Evolutionary conservation across 345 rosid species (phyloP).

Genomic region (Pugionium dolabratum): DNA sequence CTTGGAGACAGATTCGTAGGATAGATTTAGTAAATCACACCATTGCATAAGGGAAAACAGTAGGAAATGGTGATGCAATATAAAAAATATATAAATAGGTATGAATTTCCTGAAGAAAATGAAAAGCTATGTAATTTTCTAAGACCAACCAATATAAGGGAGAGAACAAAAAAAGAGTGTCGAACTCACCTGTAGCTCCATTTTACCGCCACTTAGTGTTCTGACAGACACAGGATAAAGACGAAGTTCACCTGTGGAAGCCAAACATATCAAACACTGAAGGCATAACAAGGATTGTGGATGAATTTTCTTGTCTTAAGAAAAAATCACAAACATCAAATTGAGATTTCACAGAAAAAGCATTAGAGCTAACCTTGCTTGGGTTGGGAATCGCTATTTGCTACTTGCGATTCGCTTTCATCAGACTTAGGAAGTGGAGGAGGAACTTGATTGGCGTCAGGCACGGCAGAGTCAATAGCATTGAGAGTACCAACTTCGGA

Average conservation of each 20-base stretch:
- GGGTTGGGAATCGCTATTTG: slow-evolving; percentile 44
- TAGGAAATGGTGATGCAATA: no score
- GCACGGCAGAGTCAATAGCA: slow-evolving; percentile 37
- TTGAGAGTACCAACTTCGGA: slow-evolving; percentile 38
- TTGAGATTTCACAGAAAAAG: not conserved
- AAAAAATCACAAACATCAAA: not conserved
- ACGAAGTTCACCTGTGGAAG: slow-evolving; percentile 78
- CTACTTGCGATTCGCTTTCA: slow-evolving; percentile 46
- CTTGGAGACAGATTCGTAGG: slow-evolving; percentile 45
- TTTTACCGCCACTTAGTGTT: slow-evolving; percentile 79
- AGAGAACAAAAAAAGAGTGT: not conserved
- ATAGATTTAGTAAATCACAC: not conserved
- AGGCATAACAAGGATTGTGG: not conserved
- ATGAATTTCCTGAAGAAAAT: not conserved
- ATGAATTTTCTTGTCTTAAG: not conserved
- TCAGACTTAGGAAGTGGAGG: slow-evolving; percentile 44
- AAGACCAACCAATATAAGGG: not conserved
- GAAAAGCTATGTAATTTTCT: not conserved
- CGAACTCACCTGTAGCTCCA: slow-evolving; percentile 81
- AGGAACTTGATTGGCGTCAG: slow-evolving; percentile 48
- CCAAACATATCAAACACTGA: slow-evolving; percentile 8
- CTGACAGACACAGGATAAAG: slow-evolving; percentile 88
- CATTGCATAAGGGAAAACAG: no score
- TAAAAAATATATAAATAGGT: no score
- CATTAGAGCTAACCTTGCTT: slow-evolving; percentile 64